A percentile compares a stretch with the other conserved stretches of the same genome.
phyloP scores from a whole-genome alignment of 2,329 filamentous ascomycete species.

The Beauveria asiatica region DNA sequence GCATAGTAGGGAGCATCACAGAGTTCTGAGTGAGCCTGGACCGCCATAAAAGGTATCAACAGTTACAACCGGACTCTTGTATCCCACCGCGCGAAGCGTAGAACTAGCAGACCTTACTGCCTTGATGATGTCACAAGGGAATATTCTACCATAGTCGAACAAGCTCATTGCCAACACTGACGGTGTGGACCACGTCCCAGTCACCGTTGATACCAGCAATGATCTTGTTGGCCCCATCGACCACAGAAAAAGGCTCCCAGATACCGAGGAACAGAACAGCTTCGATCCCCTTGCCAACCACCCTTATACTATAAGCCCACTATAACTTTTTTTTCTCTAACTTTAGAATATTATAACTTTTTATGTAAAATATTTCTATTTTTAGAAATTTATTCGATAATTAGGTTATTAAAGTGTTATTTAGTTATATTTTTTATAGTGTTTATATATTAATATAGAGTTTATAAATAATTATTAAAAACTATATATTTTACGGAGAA shows the following conservation, averaged over 20 bases:
- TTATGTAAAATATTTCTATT: too few relatives aligned
- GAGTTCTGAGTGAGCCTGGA: slow-evolving; percentile 57
- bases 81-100: slow-evolving; percentile 54
- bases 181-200: slow-evolving; percentile 61
- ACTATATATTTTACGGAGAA: too few relatives aligned
- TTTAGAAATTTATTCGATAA: too few relatives aligned
- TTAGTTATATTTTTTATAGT: too few relatives aligned
- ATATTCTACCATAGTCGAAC: slow-evolving; percentile 59
- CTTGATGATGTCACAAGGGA: slow-evolving; percentile 43
- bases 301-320: too few relatives aligned
- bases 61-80: slow-evolving; percentile 63
- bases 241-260: slow-evolving; percentile 52
- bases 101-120: slow-evolving; percentile 50
- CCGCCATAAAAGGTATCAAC: slow-evolving; percentile 72
- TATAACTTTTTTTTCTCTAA: too few relatives aligned
- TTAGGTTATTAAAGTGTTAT: too few relatives aligned
- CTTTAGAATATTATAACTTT: too few relatives aligned
- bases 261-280: slow-evolving; percentile 73
- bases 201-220: slow-evolving; percentile 49
- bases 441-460: too few relatives aligned
- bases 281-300: slow-evolving; percentile 57
- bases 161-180: slow-evolving; percentile 74
- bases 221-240: slow-evolving; percentile 51
- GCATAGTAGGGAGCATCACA: slow-evolving; percentile 67
- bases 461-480: too few relatives aligned